Evolutionary conservation across 305 asterid species (phyloP).

Genomic region (Fraxinus sp.): DNA sequence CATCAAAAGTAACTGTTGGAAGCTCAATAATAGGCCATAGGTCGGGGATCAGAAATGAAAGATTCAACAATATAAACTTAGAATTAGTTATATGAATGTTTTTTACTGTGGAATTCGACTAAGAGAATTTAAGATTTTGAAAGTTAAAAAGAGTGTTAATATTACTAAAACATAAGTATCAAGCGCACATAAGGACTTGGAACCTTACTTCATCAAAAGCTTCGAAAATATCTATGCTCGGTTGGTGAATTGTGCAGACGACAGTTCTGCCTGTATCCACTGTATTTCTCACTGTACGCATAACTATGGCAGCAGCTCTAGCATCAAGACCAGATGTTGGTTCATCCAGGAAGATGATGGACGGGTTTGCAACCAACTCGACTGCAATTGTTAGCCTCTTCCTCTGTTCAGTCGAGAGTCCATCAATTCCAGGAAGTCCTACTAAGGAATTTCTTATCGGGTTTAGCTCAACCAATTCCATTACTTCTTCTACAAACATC

Average conservation of each 20-base stretch:
- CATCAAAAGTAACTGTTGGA: constrained; percentile 43
- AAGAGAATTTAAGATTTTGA: not conserved
- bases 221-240: constrained; percentile 54
- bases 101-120: not conserved
- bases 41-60: not conserved
- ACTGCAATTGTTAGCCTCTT: constrained; percentile 50
- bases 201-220: constrained; percentile 43
- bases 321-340: constrained; percentile 57
- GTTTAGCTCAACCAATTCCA: constrained; percentile 48
- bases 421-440: constrained; percentile 48
- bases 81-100: not conserved
- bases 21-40: not conserved
- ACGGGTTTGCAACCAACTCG: constrained; percentile 52
- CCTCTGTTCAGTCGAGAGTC: constrained; percentile 54
- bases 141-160: not conserved
- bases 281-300: constrained; percentile 45
- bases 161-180: not conserved
- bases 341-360: constrained; percentile 55
- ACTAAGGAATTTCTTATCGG: constrained; percentile 37
- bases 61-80: not conserved
- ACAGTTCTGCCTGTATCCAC: constrained; percentile 49
- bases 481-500: constrained; percentile 54
- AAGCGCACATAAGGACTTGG: not conserved
- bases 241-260: constrained; percentile 53
- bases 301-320: constrained; percentile 53